Evolutionary conservation across 2,329 filamentous ascomycete genomes (phyloP).

Genomic region (Esteya vermicola): DNA sequence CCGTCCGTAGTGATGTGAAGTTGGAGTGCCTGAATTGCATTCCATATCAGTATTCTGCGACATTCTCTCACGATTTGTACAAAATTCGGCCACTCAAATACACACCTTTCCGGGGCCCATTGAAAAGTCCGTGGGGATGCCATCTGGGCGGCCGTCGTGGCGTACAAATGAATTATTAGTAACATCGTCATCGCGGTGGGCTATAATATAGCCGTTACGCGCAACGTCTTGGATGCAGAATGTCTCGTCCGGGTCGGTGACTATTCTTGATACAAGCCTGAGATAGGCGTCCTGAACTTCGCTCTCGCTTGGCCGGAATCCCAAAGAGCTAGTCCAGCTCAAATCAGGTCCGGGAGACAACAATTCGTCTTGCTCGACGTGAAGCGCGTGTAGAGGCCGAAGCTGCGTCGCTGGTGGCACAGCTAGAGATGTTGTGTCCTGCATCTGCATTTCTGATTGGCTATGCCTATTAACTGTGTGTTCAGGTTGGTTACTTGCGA

Average conservation of each 20-base stretch:
- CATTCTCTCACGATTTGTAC: background rate
- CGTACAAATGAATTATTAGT: background rate
- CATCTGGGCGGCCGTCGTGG: background rate
- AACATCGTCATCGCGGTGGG: background rate
- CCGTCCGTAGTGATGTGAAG: background rate
- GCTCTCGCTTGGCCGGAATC: background rate
- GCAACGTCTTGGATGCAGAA: constrained; percentile 2
- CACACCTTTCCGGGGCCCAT: constrained; percentile 5
- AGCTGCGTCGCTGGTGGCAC: constrained; percentile 1
- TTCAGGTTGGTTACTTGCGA: too few species aligned
- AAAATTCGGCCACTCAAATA: too few species aligned
- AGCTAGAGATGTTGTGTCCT: background rate
- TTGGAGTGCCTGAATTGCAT: background rate
- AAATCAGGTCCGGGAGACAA: background rate
- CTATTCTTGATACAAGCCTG: background rate
- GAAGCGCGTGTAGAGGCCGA: background rate
- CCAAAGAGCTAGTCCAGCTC: background rate
- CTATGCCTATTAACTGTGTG: too few species aligned
- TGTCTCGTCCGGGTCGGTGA: background rate
- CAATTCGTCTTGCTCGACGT: background rate
- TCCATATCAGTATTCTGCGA: background rate
- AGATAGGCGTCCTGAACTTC: background rate
- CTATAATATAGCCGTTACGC: background rate
- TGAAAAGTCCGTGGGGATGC: constrained; percentile 5
- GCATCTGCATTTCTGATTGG: background rate